Base-by-base conservation (phyloP, 805 yeast species). In the Metschnikowia colocasiae region DNA sequence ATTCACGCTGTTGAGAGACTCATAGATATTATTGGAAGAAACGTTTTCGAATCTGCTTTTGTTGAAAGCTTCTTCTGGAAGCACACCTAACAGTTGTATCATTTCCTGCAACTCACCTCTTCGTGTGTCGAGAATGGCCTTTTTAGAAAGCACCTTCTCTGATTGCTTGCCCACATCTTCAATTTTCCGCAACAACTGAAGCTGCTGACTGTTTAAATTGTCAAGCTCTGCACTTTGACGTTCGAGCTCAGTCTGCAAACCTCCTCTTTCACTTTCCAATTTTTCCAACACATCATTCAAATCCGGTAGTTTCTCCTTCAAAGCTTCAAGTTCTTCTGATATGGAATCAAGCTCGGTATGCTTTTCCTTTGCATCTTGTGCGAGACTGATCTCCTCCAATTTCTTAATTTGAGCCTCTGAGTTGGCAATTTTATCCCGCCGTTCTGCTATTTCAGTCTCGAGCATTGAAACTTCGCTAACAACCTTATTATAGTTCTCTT, bases 11-110 rank as follows among this genome's bases (percentile, higher is more conserved):
- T 79, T 81, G 50, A 89, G 71, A 45, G 75, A 69, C 13, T 63
- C 57, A 41, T 87, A 63, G 27, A 91, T 63, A 6, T 75, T 72
- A 32, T 79, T 81, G 9, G 88, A 79, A 2, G 68, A 60, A 16
- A 69, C 56, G 30, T 67, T 62, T 30, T 73, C 75, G 57, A 73
- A 79, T 1, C 67, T 60, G 2, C 59, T 49, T 23, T 49, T 52
- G 12, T 73, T 74, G 54, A 87, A 82, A 0, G 94, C 90, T 45
- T 87, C 90, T 58, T 90, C 97, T 0, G 97, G 92, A 15, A 92
- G 70, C 3, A 86, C 87, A n/a, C 97, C 97, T 34, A 91, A 67
- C 35, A 87, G 95, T 51, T 91, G 75, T 26, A 90, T 83, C 58
- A 80, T 86, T 49, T 76, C 79, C 53, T 82, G 83, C 20, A 87